Evolutionary conservation across 2,329 filamentous ascomycete species (phyloP), one percentile per base, ranked within the genome.

Genomic region (Thermoascus crustaceus): DNA sequence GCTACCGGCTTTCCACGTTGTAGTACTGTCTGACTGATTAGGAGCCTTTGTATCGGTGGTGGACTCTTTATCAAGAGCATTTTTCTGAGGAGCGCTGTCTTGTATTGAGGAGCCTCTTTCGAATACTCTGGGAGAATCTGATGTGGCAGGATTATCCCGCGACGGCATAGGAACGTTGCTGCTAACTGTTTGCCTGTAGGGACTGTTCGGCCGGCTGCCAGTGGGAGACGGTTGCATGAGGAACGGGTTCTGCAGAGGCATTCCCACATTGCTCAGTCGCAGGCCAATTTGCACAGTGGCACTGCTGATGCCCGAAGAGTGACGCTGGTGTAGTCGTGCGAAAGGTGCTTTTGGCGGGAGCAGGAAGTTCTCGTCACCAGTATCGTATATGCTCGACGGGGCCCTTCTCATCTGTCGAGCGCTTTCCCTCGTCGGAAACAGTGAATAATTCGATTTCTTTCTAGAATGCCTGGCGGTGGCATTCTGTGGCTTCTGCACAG

Each of bases 241-340:
- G 26, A 16, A 29, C 14, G 26, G 26, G 26, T 17, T 29, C 9
- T 13, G 18, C 11, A 29, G 14, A 9, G 6, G 7, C 26, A 29
- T 29, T 29, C 32, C 34, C 2, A 42, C 33, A 24, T 47, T 45
- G 37, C 49, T 52, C 4, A 53, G 39, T n/a, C 50, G 41, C 2
- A 52, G 42, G 10, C 50, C 50, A 29, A 53, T 53, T 27, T 51
- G 50, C 3, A 53, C 50, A 9, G 50, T 52, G 7, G 47, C 46
- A 30, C 38, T 33, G 33, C 46, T 52, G 11, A 47, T 34, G 22
- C 49, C 42, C 1, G 48, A 53, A 4, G 43, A 44, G 31, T 47
- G 39, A 7, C 47, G 46, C 16, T 42, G 40, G 33, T 53, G 48
- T 4, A 33, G 29, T 16, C 19, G 13, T 11, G 42, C 27, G 30